These are phyloP conservation scores for Croton laevigatus DNA, from an alignment of 441 rosid species.

Conservation along the genomic window DNA sequence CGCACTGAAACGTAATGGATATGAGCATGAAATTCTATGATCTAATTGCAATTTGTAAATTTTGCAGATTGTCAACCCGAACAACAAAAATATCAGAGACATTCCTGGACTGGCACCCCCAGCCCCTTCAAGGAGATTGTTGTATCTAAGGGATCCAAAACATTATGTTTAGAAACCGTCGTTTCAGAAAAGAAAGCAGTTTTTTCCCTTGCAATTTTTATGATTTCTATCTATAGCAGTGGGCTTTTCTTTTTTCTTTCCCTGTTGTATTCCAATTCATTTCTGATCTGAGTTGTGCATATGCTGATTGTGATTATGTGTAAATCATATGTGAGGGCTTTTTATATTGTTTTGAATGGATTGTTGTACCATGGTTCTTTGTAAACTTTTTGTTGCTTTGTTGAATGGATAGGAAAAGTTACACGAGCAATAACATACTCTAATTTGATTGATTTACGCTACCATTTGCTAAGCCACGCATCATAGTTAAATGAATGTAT, in stretches of 20 bases:
- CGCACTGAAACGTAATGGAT: neutral
- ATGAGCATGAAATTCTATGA: constrained; percentile 4
- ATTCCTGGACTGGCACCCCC: constrained; percentile 99
- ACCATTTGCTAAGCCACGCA: too few species aligned
- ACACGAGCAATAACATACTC: constrained; percentile 3
- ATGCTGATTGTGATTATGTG: constrained; percentile 30
- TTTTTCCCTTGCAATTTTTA: constrained; percentile 2
- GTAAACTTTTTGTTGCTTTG: constrained; percentile 8
- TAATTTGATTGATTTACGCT: neutral
- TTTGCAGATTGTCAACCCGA: constrained; percentile 79
- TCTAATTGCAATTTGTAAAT: constrained; percentile 18
- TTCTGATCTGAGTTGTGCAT: constrained; percentile 43
- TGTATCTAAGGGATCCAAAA: constrained; percentile 43
- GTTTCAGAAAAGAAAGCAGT: constrained; percentile 7
- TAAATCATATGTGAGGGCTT: constrained; percentile 35
- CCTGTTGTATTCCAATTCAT: neutral
- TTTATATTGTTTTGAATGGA: constrained; percentile 21
- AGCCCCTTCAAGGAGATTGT: constrained; percentile 80
- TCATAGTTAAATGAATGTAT: too few species aligned
- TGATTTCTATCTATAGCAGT: constrained; percentile 17
- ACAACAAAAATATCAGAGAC: constrained; percentile 89
- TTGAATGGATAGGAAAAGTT: constrained; percentile 4
- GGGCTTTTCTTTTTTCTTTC: constrained; percentile 1
- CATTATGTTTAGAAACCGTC: constrained; percentile 27
- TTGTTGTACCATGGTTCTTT: constrained; percentile 15